phyloP scores from a whole-genome alignment of 108 stramenopile genomes.

The Nitzschia palea region DNA sequence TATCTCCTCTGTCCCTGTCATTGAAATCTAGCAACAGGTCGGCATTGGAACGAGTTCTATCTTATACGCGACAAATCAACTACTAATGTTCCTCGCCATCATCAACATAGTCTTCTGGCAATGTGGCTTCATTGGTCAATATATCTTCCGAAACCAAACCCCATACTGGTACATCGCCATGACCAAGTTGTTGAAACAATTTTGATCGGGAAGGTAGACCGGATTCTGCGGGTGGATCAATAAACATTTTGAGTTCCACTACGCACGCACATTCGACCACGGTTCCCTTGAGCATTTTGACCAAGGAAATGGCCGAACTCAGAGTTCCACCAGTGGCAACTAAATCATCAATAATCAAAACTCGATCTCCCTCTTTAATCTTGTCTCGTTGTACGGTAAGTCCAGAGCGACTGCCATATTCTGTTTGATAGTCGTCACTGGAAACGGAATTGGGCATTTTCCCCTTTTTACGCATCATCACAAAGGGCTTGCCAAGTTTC shows the following conservation, averaged over 20 bases:
- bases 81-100: constrained; percentile 88
- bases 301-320: constrained; percentile 66
- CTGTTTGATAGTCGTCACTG: constrained; percentile 83
- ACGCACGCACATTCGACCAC: constrained; percentile 92
- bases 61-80: background rate
- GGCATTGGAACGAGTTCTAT: no score
- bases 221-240: constrained; percentile 68
- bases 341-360: constrained; percentile 96
- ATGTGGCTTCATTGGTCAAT: constrained; percentile 69
- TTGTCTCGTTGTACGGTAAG: constrained; percentile 91
- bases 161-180: constrained; percentile 84
- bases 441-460: constrained; percentile 97
- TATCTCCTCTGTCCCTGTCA: no score
- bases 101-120: constrained; percentile 83
- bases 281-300: constrained; percentile 70
- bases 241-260: constrained; percentile 90
- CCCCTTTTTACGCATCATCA: constrained; percentile 98
- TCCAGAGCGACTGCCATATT: constrained; percentile 92
- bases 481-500: constrained; percentile 94
- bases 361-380: constrained; percentile 80
- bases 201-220: constrained; percentile 79
- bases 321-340: constrained; percentile 98
- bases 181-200: constrained; percentile 53
- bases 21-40: no score
- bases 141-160: constrained; percentile 87